Percentiles rank a stretch among this genome's conserved stretches.
Evolutionary conservation across 2,329 filamentous ascomycete species (phyloP).

Genomic region (Nannizziopsis barbatae): DNA sequence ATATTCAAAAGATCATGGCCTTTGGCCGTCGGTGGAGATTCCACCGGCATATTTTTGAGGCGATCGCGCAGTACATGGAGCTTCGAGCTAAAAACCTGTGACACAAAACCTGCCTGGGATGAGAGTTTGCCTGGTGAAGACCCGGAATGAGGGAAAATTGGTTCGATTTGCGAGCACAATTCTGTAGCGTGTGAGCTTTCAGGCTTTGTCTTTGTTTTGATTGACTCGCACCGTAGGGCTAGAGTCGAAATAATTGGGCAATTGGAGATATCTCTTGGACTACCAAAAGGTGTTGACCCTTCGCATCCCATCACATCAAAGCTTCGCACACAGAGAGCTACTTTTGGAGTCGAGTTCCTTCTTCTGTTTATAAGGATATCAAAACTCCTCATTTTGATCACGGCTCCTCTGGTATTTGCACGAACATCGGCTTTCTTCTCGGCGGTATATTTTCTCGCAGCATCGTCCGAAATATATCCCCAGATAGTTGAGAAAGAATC

Average conservation of each 20-base stretch:
- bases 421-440: constrained; percentile 15
- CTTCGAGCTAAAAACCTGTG: background rate
- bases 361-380: constrained; percentile 25
- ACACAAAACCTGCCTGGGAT: constrained; percentile 1
- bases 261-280: constrained; percentile 16
- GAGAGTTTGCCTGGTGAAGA: background rate
- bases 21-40: background rate
- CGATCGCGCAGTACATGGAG: background rate
- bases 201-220: too few relatives aligned
- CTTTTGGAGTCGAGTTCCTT: constrained; percentile 7
- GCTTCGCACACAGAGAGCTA: constrained; percentile 19
- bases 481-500: constrained; percentile 28
- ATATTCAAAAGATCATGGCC: background rate
- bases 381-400: constrained; percentile 26
- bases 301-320: constrained; percentile 22
- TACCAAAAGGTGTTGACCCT: constrained; percentile 20
- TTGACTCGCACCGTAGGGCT: background rate
- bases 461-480: constrained; percentile 22
- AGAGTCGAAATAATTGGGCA: background rate
- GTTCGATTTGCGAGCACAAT: background rate
- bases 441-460: constrained; percentile 19
- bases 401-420: constrained; percentile 21
- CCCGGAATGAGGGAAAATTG: background rate
- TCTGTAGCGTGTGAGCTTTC: background rate
- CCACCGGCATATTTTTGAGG: background rate